Evolutionary conservation across 345 rosid species (phyloP).

Genomic region (Moricandia moricandioides): DNA sequence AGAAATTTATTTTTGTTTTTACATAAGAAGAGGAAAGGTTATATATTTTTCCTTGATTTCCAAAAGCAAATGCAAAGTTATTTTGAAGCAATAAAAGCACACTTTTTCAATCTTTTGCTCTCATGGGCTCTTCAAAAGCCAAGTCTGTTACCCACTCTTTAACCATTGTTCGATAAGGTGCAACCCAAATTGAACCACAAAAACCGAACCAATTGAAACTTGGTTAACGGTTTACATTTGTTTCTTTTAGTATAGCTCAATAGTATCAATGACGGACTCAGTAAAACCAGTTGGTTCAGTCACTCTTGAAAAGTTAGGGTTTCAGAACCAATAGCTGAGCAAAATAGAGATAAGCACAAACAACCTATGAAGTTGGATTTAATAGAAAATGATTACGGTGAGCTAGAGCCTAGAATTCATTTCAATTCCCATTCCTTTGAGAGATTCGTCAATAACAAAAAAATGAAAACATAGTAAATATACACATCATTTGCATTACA

Average conservation of each 20-base stretch:
- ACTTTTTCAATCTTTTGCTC: neutral
- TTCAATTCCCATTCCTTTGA: neutral
- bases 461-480: constrained; percentile 28
- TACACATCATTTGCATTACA: constrained; percentile 28
- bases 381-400: neutral
- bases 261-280: neutral
- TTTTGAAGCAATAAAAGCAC: constrained; percentile 22
- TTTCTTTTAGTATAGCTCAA: neutral
- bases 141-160: neutral
- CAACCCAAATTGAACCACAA: neutral
- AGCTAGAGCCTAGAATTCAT: neutral
- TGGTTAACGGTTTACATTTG: neutral
- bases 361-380: neutral
- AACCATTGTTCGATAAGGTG: constrained; percentile 1
- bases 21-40: neutral
- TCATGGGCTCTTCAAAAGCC: constrained; percentile 24
- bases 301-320: neutral
- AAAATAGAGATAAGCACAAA: neutral
- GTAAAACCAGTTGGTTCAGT: neutral
- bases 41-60: constrained; percentile 7
- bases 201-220: neutral
- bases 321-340: neutral
- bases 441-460: neutral
- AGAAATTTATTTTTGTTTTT: neutral
- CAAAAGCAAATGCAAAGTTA: constrained; percentile 21